These are phyloP conservation scores for Nicotiana undulata DNA, from an alignment of 257 asterid species.

Conservation along the genomic window DNA sequence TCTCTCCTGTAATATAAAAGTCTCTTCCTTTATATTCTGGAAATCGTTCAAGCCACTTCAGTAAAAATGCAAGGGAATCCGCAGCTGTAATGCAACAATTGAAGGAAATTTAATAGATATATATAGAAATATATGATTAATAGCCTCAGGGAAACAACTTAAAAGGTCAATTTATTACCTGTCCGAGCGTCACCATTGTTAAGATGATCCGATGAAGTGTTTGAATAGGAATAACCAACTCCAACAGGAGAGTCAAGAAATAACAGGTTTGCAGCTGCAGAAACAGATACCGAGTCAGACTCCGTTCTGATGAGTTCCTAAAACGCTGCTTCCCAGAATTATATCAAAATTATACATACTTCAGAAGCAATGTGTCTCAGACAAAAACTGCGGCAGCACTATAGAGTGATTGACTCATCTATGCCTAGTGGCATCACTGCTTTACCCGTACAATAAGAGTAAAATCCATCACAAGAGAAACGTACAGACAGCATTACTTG, in stretches of 20 bases:
- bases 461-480: not conserved
- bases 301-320: not conserved
- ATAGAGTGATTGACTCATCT: not conserved
- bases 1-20: slow-evolving; percentile 80
- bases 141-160: not conserved
- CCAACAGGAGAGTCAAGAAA: slow-evolving; percentile 95
- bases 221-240: slow-evolving; percentile 91
- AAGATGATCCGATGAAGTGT: slow-evolving; percentile 62
- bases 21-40: slow-evolving; percentile 85
- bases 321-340: not conserved
- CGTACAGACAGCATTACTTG: no score
- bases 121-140: not conserved
- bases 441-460: not conserved
- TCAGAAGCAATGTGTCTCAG: not conserved
- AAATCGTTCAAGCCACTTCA: slow-evolving; percentile 81
- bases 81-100: slow-evolving; percentile 51
- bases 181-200: slow-evolving; percentile 85
- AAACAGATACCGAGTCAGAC: slow-evolving; percentile 14
- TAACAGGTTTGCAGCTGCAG: slow-evolving; percentile 79
- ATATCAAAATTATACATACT: not conserved
- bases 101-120: slow-evolving; percentile 12
- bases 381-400: not conserved
- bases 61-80: slow-evolving; percentile 60
- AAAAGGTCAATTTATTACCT: slow-evolving; percentile 34
- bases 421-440: not conserved